Base-by-base conservation (phyloP, 2,329 filamentous ascomycete species). In the Ascochyta clinopodiicola region DNA sequence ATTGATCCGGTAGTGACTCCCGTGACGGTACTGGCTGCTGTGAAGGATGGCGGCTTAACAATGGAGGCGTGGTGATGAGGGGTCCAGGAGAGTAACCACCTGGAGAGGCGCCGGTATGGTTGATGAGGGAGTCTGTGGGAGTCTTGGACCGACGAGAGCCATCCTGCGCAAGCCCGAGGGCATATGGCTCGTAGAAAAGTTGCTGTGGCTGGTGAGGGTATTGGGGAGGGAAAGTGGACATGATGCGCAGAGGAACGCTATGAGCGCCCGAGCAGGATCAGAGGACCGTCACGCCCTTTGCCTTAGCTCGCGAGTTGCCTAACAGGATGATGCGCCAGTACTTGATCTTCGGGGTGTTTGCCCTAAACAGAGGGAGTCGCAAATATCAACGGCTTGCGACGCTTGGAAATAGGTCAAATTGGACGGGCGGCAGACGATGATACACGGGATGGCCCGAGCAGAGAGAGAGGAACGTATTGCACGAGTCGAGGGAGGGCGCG, bases 101-200 rank as follows among this genome's bases (percentile, higher is more conserved):
- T 42, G 73, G 71, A n/a, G 72, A 75, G 13, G 57, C 60, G 35
- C 70, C 69, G 36, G 67, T 62, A 56, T 75, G 70, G 49, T 71
- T 73, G 56, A 71, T 61, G 50, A 75, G 44, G 10, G 72, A 73
- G 35, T 67, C 66, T 1, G 70, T 68, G 35, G 72, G 72, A 37
- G 73, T 72, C 60, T 75, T 75, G n/a, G 71, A 63, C 10, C 68
- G 63, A 51, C 55, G 64, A 31, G 48, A 42, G 45, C 64, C 67
- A 65, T 69, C 61, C 21, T 70, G 66, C 49, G 49, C 54, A 55
- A 65, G 62, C 38, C 43, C 55, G 56, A 67, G 69, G 4, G 56
- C 40, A 56, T 67, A 59, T 37, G 62, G 54, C 19, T 64, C 49
- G 17, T 64, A 50, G 37, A 66, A 62, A 27, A 62, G 61, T 45